Evolutionary conservation across 148 eudicot genomes (phyloP).

Genomic region (Amaranthus hypochondriacus): DNA sequence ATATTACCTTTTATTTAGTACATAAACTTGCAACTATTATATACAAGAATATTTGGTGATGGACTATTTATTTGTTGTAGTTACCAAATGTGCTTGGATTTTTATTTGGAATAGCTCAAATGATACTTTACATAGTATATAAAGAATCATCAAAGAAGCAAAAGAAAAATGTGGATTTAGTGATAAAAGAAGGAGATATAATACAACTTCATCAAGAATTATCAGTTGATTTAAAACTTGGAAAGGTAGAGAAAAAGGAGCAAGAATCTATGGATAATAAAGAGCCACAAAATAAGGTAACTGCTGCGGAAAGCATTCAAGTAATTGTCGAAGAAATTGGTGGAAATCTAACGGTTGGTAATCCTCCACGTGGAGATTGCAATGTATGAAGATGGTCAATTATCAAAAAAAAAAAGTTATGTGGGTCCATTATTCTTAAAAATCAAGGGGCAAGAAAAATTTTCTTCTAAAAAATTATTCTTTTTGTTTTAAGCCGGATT

Average conservation of each 20-base stretch:
- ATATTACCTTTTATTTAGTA: too few species aligned
- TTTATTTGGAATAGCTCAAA: conserved; percentile 57
- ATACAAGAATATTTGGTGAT: too few species aligned
- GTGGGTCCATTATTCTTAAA: not conserved
- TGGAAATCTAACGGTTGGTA: not conserved
- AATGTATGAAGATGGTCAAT: conserved; percentile 9
- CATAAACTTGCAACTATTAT: too few species aligned
- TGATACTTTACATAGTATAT: conserved; percentile 58
- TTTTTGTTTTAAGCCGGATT: too few species aligned
- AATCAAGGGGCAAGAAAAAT: not conserved
- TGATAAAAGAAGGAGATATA: conserved; percentile 11
- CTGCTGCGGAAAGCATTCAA: conserved; percentile 4
- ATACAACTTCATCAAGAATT: conserved; percentile 25
- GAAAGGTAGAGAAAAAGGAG: conserved; percentile 21
- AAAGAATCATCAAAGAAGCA: conserved; percentile 29
- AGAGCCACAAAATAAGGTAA: not conserved
- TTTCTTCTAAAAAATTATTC: not conserved
- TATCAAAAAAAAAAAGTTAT: not conserved
- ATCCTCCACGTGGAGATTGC: conserved; percentile 17
- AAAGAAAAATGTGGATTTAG: not conserved
- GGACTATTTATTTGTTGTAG: conserved; percentile 22
- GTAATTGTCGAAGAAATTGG: conserved; percentile 23
- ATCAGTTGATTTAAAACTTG: conserved; percentile 23
- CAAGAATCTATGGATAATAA: not conserved
- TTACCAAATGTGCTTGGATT: conserved; percentile 71